Percentiles rank a stretch among this genome's conserved stretches.
Evolutionary conservation across 2,329 filamentous ascomycete genomes (phyloP).

Genomic region (Aspergillus japonicus): DNA sequence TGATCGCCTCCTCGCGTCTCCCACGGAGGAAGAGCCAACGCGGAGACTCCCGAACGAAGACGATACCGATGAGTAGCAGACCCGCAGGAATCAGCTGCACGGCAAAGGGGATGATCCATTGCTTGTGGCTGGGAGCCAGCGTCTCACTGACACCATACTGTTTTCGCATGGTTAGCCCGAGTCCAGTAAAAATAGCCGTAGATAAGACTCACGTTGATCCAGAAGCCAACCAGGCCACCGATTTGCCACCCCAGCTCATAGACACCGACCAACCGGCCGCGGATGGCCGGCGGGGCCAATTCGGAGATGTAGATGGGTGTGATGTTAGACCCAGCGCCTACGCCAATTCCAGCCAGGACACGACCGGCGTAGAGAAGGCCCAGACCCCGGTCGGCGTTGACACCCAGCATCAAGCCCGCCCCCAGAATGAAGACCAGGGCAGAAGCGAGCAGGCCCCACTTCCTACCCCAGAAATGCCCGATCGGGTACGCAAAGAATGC

Average conservation of each 20-base stretch:
- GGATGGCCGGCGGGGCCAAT: slow-evolving; percentile 57
- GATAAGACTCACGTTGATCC: slow-evolving; percentile 44
- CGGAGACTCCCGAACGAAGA: slow-evolving; percentile 64
- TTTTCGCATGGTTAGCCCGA: not conserved
- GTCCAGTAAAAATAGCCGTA: slow-evolving; percentile 15
- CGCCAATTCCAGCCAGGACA: slow-evolving; percentile 57
- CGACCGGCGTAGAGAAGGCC: slow-evolving; percentile 59
- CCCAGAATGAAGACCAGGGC: slow-evolving; percentile 66
- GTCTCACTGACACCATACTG: slow-evolving; percentile 54
- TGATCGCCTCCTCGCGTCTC: slow-evolving; percentile 63
- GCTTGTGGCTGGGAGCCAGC: slow-evolving; percentile 32
- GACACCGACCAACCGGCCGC: slow-evolving; percentile 59
- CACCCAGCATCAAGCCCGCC: slow-evolving; percentile 70
- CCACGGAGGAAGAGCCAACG: slow-evolving; percentile 69
- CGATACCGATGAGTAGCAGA: slow-evolving; percentile 53
- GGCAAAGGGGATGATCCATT: slow-evolving; percentile 46
- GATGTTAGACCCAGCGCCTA: slow-evolving; percentile 57
- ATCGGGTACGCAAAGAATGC: slow-evolving; percentile 66
- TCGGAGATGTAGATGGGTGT: slow-evolving; percentile 62
- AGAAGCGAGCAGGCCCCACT: slow-evolving; percentile 62
- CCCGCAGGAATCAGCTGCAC: slow-evolving; percentile 43
- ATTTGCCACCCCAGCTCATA: slow-evolving; percentile 59
- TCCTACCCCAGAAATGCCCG: slow-evolving; percentile 66
- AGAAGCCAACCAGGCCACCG: slow-evolving; percentile 52
- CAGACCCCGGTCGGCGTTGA: slow-evolving; percentile 61